A percentile compares a stretch with the other conserved stretches of the same genome.
Evolutionary conservation across 805 yeast species (phyloP).

Genomic region (Kodamaea leandrae): DNA sequence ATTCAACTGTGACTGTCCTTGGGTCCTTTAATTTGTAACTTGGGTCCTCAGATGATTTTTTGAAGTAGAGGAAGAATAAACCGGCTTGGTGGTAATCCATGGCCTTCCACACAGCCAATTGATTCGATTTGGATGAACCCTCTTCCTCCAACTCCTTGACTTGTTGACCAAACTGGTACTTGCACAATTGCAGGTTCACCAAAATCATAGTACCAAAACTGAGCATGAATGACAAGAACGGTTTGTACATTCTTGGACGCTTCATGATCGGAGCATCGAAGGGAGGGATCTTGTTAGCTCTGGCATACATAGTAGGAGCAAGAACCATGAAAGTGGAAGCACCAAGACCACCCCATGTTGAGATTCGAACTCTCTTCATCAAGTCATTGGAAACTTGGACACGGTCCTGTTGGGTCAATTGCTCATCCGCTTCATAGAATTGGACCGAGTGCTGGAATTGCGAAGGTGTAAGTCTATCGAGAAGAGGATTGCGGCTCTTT

Average conservation of each 20-base stretch:
- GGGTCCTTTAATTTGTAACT: slow-evolving; percentile 23
- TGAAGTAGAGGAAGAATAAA: slow-evolving; percentile 29
- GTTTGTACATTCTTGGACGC: slow-evolving; percentile 25
- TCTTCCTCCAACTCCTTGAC: slow-evolving; percentile 16
- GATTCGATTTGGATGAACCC: slow-evolving; percentile 15
- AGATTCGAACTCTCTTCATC: slow-evolving; percentile 20
- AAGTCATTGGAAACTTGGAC: slow-evolving; percentile 30
- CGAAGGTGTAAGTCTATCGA: slow-evolving; percentile 27
- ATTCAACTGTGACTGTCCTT: slow-evolving; percentile 24
- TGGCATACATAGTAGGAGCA: slow-evolving; percentile 29
- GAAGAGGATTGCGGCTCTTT: slow-evolving; percentile 22
- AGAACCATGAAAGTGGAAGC: slow-evolving; percentile 27
- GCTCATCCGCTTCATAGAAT: slow-evolving; percentile 42
- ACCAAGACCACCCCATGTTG: slow-evolving; percentile 27
- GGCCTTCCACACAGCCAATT: slow-evolving; percentile 33
- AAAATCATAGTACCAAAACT: slow-evolving; percentile 28
- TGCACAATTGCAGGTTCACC: slow-evolving; percentile 25
- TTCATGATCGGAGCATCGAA: slow-evolving; percentile 4
- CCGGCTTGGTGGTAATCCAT: slow-evolving; percentile 37
- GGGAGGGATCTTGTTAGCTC: slow-evolving; percentile 5
- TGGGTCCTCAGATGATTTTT: slow-evolving; percentile 21
- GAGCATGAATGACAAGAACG: slow-evolving; percentile 31
- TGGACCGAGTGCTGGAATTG: slow-evolving; percentile 37
- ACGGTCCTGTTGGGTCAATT: slow-evolving; percentile 32
- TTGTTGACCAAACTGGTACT: slow-evolving; percentile 22